These are phyloP conservation scores for Erysimum cheiri DNA, from an alignment of 441 rosid genomes.

Conservation along the genomic window DNA sequence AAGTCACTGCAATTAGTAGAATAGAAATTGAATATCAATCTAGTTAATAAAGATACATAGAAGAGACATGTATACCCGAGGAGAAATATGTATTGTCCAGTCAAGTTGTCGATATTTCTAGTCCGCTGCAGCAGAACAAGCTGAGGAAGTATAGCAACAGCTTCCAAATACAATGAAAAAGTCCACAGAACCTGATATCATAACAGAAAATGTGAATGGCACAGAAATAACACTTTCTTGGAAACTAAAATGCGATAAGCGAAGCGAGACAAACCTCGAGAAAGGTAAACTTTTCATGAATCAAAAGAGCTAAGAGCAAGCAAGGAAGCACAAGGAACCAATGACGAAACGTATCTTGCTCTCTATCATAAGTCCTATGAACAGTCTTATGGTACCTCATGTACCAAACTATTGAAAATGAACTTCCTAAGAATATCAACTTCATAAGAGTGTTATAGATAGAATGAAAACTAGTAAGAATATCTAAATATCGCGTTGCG, in stretches of 20 bases:
- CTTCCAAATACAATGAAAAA: slow-evolving; percentile 66
- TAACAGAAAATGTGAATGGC: neutral
- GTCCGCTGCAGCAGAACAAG: slow-evolving; percentile 69
- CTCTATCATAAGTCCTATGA: slow-evolving; percentile 63
- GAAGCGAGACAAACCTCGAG: slow-evolving; percentile 48
- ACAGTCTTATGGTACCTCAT: slow-evolving; percentile 63
- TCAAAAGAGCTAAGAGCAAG: slow-evolving; percentile 56
- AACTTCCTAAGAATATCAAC: slow-evolving; percentile 68
- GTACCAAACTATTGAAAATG: slow-evolving; percentile 73
- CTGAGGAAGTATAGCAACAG: slow-evolving; percentile 75
- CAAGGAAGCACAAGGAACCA: slow-evolving; percentile 60
- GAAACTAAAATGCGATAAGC: no score
- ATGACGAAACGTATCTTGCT: slow-evolving; percentile 74
- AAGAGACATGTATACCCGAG: slow-evolving; percentile 54
- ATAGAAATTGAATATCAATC: no score
- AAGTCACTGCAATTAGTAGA: no score
- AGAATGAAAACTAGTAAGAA: slow-evolving; percentile 53
- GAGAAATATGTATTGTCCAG: slow-evolving; percentile 69
- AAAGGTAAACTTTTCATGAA: slow-evolving; percentile 58
- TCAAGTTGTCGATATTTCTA: slow-evolving; percentile 73
- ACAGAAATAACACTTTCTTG: no score
- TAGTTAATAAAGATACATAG: no score
- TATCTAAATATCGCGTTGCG: slow-evolving; percentile 54
- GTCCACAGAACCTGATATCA: slow-evolving; percentile 63
- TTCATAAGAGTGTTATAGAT: slow-evolving; percentile 67